Evolutionary conservation across 306 rosid species (phyloP), one percentile per base, ranked within the genome.

Genomic region (Castanea mollissima): DNA sequence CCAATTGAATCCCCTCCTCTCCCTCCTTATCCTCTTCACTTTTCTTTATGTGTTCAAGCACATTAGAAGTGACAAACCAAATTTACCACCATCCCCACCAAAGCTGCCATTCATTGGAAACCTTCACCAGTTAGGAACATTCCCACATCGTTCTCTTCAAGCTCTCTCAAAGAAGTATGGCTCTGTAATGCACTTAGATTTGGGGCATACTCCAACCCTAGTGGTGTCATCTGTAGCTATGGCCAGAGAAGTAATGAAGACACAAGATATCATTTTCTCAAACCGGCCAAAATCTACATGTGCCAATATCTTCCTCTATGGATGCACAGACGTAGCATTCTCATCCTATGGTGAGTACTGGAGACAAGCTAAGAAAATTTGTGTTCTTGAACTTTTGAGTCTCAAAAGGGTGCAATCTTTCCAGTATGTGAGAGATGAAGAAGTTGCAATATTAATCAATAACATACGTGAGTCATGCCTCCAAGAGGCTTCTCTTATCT

Each of bases 11-110:
- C 44, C 55, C 25, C 52, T 56, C 69, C 67, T 25, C 3, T 31
- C 74, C 9, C 38, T 51, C 68, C 55, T 68, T 72, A 54, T 59
- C 16, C 16, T 76, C 13, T 14, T 81, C 69, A 21, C 25, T 52
- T 1, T 2, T 71, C 3, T 52, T 32, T 51, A 11, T 14, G 29
- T 69, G 12, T 15, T 46, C 12, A 63, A 67, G 11, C 46, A 19
- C 20, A 18, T 12, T 16, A 79, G 55, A 84, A 73, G 23, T 46
- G 54, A 14, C 35, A 74, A 67, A 38, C 1, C 16, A 2, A 82
- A 84, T 15, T 5, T 78, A 1, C 87, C 87, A 1, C 89, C 86
- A 5, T 89, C 85, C 3, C 92, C 89, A 18, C 82, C 88, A n/a
- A 78, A 71, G 31, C 75, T 88, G 3, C 88, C 89, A 0, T 11